Evolutionary conservation across 805 yeast species (phyloP), one percentile per base, ranked within the genome.

Genomic region (Pichia kluyveri): DNA sequence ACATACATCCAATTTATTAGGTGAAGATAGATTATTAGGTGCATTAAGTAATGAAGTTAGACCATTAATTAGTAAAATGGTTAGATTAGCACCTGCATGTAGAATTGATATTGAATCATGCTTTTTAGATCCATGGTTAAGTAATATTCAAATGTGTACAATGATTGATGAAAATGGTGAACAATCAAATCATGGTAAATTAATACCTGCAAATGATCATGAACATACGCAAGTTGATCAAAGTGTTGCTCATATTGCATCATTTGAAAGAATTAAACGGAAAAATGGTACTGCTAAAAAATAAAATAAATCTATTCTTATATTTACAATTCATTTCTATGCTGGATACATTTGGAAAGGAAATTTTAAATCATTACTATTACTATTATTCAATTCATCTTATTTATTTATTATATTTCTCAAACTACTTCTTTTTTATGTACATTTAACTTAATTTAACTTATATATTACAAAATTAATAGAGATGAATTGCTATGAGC

Each of bases 211-310:
- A 19, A 65, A 69, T 8, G 82, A 80, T 58, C 98, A 90, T 61
- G 73, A 73, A 34, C 98, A 90, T 62, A 87, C 96, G 1, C 79
- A 78, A 54, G 97, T 90, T 44, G 96, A 89, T 56, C 96, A 86
- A 62, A 82, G 87, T 51, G 95, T 87, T 57, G 98, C 98, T 0
- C 98, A 90, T 64, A 90, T 90, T 68, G 96, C 97, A 11, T 83
- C 90, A 50, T 75, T 90, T 55, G 97, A 90, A 61, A 86, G 82
- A 71, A 86, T 82, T 61, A 90, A 86, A 69, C 76, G 60, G 44
- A 49, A 37, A n/a, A 43, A 43, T 31, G 47, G 41, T 31, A 44
- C 41, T 15, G 44, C 54, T 43, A 49, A 53, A 50, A 51, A 52
- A 47, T 46, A 41, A 41, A 17, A 17, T 34, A 9, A 5, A 14